These are phyloP conservation scores for Haematococcus lacustris DNA, from an alignment of 139 green algal genomes.

Conservation along the genomic window DNA sequence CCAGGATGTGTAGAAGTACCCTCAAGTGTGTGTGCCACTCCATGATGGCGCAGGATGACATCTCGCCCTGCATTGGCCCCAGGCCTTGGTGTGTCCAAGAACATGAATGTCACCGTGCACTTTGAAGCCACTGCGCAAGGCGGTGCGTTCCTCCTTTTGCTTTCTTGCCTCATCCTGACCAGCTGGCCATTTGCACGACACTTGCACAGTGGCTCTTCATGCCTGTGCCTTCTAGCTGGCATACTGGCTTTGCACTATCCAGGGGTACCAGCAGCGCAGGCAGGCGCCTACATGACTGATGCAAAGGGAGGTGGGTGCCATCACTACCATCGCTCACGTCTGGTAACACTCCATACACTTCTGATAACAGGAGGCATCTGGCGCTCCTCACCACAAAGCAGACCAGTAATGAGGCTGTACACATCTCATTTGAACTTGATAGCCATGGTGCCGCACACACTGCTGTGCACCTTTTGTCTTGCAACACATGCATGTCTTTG, in stretches of 20 bases:
- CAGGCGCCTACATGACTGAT: constrained; percentile 10
- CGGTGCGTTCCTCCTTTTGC: background rate
- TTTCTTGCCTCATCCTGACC: background rate
- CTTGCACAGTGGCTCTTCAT: background rate
- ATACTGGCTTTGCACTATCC: background rate
- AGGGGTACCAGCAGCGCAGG: background rate
- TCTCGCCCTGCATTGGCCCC: background rate
- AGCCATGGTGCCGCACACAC: background rate
- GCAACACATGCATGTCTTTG: background rate
- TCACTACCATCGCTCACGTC: too few species aligned
- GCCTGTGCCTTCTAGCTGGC: background rate
- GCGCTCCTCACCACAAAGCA: too few species aligned
- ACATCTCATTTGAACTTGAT: background rate
- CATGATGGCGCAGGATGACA: too few species aligned
- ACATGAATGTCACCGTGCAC: constrained; percentile 14
- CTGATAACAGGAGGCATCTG: too few species aligned
- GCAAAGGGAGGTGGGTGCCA: constrained; percentile 3
- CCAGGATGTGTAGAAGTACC: background rate
- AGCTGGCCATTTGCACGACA: too few species aligned
- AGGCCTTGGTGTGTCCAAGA: constrained; percentile 14
- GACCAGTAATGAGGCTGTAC: too few species aligned
- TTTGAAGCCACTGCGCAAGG: constrained; percentile 26
- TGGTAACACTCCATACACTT: too few species aligned
- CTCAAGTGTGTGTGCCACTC: background rate
- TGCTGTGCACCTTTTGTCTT: background rate